Evolutionary conservation across 176 grass and related monocot genomes (phyloP).

Genomic region (Zoysia pacifica): DNA sequence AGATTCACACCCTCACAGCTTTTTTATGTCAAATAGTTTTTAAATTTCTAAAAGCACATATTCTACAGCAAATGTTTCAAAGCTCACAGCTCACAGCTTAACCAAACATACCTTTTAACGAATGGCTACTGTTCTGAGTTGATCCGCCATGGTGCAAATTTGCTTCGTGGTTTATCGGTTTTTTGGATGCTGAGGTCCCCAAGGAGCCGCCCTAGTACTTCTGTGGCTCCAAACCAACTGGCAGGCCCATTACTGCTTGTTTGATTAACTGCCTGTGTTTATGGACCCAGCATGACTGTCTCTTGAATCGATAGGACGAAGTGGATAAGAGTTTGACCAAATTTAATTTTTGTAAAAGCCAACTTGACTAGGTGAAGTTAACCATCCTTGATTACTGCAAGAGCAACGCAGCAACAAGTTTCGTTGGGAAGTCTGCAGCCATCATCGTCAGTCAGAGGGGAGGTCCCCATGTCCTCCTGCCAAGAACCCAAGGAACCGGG

Average conservation of each 20-base stretch:
- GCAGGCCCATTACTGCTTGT: neutral
- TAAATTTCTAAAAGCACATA: too few relatives aligned
- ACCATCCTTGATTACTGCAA: slow-evolving; percentile 26
- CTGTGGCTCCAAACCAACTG: neutral
- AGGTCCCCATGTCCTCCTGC: neutral
- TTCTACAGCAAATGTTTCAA: too few relatives aligned
- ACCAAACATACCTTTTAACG: too few relatives aligned
- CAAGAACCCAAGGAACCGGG: neutral
- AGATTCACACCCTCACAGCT: too few relatives aligned
- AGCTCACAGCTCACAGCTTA: too few relatives aligned
- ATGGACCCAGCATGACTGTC: neutral
- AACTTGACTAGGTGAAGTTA: slow-evolving; percentile 26
- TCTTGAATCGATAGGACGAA: neutral
- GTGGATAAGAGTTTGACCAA: slow-evolving; percentile 8
- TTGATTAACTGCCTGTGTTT: neutral
- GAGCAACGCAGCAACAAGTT: neutral
- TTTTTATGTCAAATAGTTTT: too few relatives aligned
- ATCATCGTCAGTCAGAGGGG: neutral
- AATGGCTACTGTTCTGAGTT: neutral
- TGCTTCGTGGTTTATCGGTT: too few relatives aligned
- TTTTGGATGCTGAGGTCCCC: neutral
- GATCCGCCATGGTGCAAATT: neutral
- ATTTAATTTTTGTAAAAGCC: neutral
- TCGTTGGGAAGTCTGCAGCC: neutral
- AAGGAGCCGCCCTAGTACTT: neutral